Conservation (phyloP, 352 stramenopile genomes). For the Detonula confervacea region DNA sequence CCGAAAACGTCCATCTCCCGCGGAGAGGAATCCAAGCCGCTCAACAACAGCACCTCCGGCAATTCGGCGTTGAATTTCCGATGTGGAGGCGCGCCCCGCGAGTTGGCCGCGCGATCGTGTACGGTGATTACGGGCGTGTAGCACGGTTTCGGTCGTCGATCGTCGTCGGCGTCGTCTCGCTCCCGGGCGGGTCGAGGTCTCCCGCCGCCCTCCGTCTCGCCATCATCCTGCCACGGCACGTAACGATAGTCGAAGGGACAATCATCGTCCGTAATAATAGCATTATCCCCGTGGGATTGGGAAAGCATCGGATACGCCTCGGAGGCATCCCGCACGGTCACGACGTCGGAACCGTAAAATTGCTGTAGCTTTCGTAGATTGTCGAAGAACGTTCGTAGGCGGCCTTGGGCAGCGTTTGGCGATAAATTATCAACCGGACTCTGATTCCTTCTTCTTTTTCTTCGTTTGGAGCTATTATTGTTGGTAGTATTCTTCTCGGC, state of each 20-base stretch:
- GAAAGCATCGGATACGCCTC: constrained; percentile 21
- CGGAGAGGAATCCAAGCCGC: constrained; percentile 15
- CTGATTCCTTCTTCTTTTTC: too few relatives aligned
- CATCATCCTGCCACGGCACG: neutral
- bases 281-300: neutral
- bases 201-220: neutral
- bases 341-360: constrained; percentile 15
- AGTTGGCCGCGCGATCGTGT: constrained; percentile 25
- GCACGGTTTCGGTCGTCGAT: constrained; percentile 12
- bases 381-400: constrained; percentile 18
- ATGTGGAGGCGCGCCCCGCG: too few relatives aligned
- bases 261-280: neutral
- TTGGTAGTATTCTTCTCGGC: too few relatives aligned
- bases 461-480: too few relatives aligned
- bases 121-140: constrained; percentile 36
- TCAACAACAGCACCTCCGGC: constrained; percentile 24
- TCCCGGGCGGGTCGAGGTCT: too few relatives aligned
- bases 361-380: constrained; percentile 12
- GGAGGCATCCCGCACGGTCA: constrained; percentile 25
- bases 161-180: neutral
- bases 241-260: constrained; percentile 27
- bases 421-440: too few relatives aligned
- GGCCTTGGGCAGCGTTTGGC: too few relatives aligned
- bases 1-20: constrained; percentile 18
- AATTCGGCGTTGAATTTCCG: too few relatives aligned